phyloP scores from a whole-genome alignment of 495 filamentous ascomycete genomes.

The Neurospora sp. region DNA sequence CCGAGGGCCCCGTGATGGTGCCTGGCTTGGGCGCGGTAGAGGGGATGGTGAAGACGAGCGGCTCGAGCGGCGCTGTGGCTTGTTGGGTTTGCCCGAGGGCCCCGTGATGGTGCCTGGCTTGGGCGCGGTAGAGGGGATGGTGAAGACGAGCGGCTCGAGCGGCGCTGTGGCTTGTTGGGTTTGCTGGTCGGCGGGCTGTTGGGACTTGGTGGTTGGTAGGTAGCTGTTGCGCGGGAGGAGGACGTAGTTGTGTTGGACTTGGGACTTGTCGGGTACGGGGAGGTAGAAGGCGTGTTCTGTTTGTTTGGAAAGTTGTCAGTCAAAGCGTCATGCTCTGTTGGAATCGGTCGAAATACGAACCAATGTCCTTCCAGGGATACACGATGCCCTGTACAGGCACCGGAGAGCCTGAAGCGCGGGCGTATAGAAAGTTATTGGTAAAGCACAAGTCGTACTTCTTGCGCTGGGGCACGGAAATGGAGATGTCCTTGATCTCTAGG shows the following conservation, averaged over 20 bases:
- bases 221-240: constrained; percentile 64
- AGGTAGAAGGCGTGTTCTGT: constrained; percentile 69
- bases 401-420: constrained; percentile 52
- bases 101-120: constrained; percentile 49
- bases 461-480: constrained; percentile 69
- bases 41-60: constrained; percentile 75
- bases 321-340: constrained; percentile 12
- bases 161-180: constrained; percentile 24
- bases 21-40: constrained; percentile 61
- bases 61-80: constrained; percentile 42
- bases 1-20: constrained; percentile 34
- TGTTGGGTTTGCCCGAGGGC: constrained; percentile 26
- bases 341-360: constrained; percentile 38
- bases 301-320: background rate
- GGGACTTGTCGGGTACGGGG: constrained; percentile 83
- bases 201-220: constrained; percentile 25
- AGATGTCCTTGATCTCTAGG: constrained; percentile 60
- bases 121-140: constrained; percentile 59
- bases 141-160: constrained; percentile 75
- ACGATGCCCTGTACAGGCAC: constrained; percentile 57
- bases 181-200: constrained; percentile 10
- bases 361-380: constrained; percentile 60
- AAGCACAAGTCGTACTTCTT: constrained; percentile 87
- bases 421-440: constrained; percentile 54
- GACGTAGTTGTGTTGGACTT: constrained; percentile 82